These are phyloP conservation scores for Cryptococcus sp. DNA, from an alignment of 1,284 basidiomycete species.

Conservation along the genomic window DNA sequence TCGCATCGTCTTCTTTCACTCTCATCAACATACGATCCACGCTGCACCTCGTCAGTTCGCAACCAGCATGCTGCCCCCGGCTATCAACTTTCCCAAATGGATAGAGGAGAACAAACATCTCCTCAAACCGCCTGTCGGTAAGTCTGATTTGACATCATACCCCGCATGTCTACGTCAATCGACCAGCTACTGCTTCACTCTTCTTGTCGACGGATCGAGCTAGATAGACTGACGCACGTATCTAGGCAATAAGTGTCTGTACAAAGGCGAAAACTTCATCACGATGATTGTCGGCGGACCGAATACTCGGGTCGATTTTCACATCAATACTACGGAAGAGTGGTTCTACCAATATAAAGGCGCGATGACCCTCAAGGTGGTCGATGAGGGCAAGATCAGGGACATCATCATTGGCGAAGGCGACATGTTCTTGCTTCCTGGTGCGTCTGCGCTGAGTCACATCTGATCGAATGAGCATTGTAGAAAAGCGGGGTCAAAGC, in stretches of 20 bases:
- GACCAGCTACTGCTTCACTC: too few relatives aligned
- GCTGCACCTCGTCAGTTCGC: too few relatives aligned
- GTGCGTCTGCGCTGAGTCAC: slow-evolving; percentile 55
- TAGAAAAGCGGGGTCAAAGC: neutral
- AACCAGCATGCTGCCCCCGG: slow-evolving; percentile 48
- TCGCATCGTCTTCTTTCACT: too few relatives aligned
- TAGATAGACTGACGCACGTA: neutral
- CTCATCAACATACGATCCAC: too few relatives aligned
- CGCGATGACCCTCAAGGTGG: slow-evolving; percentile 81
- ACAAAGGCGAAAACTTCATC: slow-evolving; percentile 78
- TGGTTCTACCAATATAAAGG: slow-evolving; percentile 97
- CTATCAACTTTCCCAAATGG: slow-evolving; percentile 85
- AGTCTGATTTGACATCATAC: slow-evolving; percentile 21
- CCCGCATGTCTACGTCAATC: too few relatives aligned
- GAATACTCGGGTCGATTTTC: slow-evolving; percentile 88
- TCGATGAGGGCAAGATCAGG: slow-evolving; percentile 81
- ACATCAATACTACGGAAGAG: slow-evolving; percentile 93
- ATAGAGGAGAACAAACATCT: slow-evolving; percentile 73
- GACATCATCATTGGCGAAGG: slow-evolving; percentile 91
- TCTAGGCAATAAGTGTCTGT: slow-evolving; percentile 77
- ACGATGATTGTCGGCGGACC: slow-evolving; percentile 93
- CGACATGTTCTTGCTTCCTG: slow-evolving; percentile 92
- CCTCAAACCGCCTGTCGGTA: slow-evolving; percentile 79
- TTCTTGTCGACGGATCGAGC: too few relatives aligned
- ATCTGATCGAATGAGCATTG: neutral